phyloP scores from a whole-genome alignment of 257 asterid species.

The Gynochthodes officinalis region DNA sequence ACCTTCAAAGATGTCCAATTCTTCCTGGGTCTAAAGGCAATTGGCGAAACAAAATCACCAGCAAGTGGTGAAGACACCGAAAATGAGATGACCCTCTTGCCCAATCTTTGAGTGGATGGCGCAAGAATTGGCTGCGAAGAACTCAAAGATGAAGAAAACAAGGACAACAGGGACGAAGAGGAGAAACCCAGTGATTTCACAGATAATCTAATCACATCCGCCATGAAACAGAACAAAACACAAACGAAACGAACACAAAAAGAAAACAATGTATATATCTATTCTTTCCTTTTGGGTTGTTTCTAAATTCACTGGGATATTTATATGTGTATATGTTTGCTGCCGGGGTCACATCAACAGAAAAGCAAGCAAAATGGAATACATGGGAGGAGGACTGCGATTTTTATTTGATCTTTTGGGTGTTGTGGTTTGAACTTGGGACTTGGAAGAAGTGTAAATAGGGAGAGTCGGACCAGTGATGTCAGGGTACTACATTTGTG shows the following conservation, averaged over 20 bases:
- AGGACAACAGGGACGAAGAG: conserved; percentile 39
- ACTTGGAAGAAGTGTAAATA: conserved; percentile 6
- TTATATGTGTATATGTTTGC: background rate
- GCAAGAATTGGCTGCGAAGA: conserved; percentile 36
- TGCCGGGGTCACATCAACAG: conserved; percentile 9
- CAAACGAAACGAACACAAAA: background rate
- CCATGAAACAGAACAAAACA: conserved; percentile 41
- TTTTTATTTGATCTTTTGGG: conserved; percentile 6
- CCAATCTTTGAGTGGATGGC: conserved; percentile 33
- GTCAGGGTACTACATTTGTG: conserved; percentile 19
- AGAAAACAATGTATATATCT: background rate
- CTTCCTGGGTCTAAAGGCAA: conserved; percentile 39
- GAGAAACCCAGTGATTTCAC: conserved; percentile 47
- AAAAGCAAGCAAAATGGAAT: conserved; percentile 18
- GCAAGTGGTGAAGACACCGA: conserved; percentile 31
- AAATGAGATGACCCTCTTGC: conserved; percentile 41
- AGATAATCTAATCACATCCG: conserved; percentile 49
- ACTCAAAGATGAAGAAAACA: conserved; percentile 48
- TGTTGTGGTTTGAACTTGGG: background rate
- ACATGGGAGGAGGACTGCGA: conserved; percentile 21
- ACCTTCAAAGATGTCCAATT: conserved; percentile 59
- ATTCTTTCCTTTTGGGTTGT: background rate
- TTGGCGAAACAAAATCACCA: conserved; percentile 39
- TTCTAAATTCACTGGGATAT: background rate
- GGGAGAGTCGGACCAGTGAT: background rate